Base-by-base conservation (phyloP, 139 green algal species). In the Choricystis sp. region DNA sequence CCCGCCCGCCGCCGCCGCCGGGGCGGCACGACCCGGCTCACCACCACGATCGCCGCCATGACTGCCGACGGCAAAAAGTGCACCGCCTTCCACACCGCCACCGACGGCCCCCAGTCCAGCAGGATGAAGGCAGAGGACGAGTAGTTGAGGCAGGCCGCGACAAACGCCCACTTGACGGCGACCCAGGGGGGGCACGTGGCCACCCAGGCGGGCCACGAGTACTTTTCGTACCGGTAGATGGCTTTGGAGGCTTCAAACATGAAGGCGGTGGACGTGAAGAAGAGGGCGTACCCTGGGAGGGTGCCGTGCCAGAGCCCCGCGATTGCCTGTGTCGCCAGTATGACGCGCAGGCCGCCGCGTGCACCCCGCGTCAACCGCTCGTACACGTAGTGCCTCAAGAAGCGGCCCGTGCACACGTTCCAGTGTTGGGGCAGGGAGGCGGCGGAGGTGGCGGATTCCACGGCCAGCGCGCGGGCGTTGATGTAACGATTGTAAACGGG, bases 301-400 rank as follows among this genome's bases (percentile, higher is more conserved):
- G 83, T 57, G 60, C 78, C 87, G 65, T 95, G 87, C 87, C 87
- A 95, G 2, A 95, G 62, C 21, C 77, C 86, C 52, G 60, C 77
- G 52, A 90, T 71, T 1, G 86, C 59, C 74, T 95, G 87, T 4
- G 87, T 95, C 29, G 78, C 66, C 24, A 92, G 64, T 29, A 94
- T 70, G 14, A 79, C 79, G 5, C 52, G 57, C 66, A 94, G 89
- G 52, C 70, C 73, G 22, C 86, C 74, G 27, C 68, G 74, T 20
- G 59, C 30, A 48, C 77, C 76, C 9, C 60, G 70, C 0, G 78
- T 84, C 25, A 92, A 57, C 1, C 87, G 76, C 61, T 94, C 87
- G 62, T 95, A 95, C 63, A 95, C 87, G 59, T 94, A 83, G 66
- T 74, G 64, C 2, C 76, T 60, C 21, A 94, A 69, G 69, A 85